Evolutionary conservation across 257 asterid genomes (phyloP).

Genomic region (Solanum commersonii): DNA sequence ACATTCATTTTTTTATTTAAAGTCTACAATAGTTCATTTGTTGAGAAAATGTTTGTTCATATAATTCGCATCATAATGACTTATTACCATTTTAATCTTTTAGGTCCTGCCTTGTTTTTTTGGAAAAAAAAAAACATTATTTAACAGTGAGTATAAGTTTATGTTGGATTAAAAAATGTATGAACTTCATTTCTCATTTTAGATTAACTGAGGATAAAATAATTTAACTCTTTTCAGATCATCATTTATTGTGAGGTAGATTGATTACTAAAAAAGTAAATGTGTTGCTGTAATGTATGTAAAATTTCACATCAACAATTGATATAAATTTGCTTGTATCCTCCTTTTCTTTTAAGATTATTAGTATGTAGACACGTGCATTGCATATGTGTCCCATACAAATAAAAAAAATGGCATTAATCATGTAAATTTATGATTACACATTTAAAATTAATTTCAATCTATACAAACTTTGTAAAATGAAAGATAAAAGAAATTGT

Average conservation of each 20-base stretch:
- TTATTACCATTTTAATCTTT: not conserved
- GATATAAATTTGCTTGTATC: no score
- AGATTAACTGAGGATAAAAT: constrained; percentile 62
- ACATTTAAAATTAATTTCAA: no score
- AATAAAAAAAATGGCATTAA: no score
- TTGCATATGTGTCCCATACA: no score
- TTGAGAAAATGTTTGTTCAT: not conserved
- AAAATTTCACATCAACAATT: no score
- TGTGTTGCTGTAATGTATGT: no score
- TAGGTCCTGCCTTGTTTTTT: constrained; percentile 62
- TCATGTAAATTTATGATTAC: no score
- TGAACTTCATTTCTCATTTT: constrained; percentile 68
- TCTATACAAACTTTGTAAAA: no score
- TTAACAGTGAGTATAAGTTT: constrained; percentile 76
- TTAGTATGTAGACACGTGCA: no score
- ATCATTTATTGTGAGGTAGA: not conserved
- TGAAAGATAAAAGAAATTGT: no score
- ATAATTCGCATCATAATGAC: not conserved
- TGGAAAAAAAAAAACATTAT: constrained; percentile 49
- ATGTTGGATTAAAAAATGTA: constrained; percentile 69
- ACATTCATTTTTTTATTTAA: not conserved
- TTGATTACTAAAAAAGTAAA: no score
- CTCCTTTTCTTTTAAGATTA: no score
- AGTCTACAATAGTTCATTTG: not conserved
- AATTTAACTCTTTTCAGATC: constrained; percentile 34